Evolutionary conservation across 345 rosid species (phyloP).

Genomic region (Viola odorata): DNA sequence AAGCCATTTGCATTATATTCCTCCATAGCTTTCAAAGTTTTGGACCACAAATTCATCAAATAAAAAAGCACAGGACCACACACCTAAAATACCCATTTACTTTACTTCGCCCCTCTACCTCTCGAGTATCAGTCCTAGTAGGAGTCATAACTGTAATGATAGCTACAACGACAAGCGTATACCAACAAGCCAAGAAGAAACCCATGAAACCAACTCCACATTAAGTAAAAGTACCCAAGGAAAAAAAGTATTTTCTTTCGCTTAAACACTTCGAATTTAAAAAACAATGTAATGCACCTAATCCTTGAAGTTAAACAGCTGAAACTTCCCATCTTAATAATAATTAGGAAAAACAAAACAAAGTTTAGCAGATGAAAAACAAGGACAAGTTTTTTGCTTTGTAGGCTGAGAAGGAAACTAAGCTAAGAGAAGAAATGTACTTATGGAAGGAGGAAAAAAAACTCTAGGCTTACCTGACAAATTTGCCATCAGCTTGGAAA

Average conservation of each 20-base stretch:
- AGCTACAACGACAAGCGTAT: conserved; percentile 4
- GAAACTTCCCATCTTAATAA: background rate
- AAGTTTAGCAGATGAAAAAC: background rate
- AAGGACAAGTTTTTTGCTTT: background rate
- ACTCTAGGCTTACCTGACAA: conserved; percentile 43
- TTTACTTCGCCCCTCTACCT: background rate
- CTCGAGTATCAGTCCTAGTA: background rate
- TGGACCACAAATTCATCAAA: conserved; percentile 42
- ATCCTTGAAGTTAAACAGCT: background rate
- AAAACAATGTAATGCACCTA: too few species aligned
- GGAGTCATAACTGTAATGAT: conserved; percentile 4
- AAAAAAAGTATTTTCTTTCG: background rate
- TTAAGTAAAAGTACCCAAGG: background rate
- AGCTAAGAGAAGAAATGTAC: background rate
- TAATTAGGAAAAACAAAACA: background rate
- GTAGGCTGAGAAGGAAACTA: background rate
- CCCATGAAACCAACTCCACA: background rate
- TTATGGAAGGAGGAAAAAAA: background rate
- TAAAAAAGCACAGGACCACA: conserved; percentile 40
- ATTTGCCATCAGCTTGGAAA: conserved; percentile 70
- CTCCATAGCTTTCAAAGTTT: conserved; percentile 20
- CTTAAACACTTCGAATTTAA: too few species aligned
- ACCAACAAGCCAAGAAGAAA: background rate
- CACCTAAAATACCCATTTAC: conserved; percentile 4
- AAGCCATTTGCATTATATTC: conserved; percentile 10